Evolutionary conservation across 495 filamentous ascomycete genomes (phyloP), one percentile per base, ranked within the genome.

Genomic region (Trypethelium eluteriae): DNA sequence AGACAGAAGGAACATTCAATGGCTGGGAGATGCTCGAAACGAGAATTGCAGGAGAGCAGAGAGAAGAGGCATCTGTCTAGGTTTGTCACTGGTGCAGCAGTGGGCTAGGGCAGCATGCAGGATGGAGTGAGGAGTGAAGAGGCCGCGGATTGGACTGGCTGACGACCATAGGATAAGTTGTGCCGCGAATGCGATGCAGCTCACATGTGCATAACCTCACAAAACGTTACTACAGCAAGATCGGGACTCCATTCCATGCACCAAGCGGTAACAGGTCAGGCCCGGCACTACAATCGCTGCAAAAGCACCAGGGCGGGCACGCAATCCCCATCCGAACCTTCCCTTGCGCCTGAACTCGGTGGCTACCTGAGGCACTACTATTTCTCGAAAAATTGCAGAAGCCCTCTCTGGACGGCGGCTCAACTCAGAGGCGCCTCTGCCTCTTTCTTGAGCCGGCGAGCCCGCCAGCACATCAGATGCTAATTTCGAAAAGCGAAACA

Each of bases 111-210:
- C 14, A 7, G 7, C 25, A 18, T 59, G 53, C 53, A 59, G 53
- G 53, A 59, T 36, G 53, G 53, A 18, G 53, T 59, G 53, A 59
- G 53, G 53, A 59, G 53, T 36, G 18, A 35, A 36, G 53, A 59
- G 53, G 14, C 25, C 53, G 53, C 36, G 53, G 53, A 59, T 59
- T 11, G 53, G 53, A 59, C 53, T 59, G 53, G 53, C 53, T 59
- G 53, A 59, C 53, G 53, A 59, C 41, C 41, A 44, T 14, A 44
- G 49, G 5, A 18, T 5, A 18, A 59, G 25, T 59, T 59, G 53
- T 59, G 53, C 53, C 53, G 53, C 53, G 53, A 59, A 59, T 59
- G 53, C 53, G 53, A 59, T 59, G 53, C 53, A 59, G 25, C 53
- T 59, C 18, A 59, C 53, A 59, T 59, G 53, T 59, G 53, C 53